These are phyloP conservation scores for Rhizopogon vulgaris DNA, from an alignment of 768 basidiomycete genomes.

Conservation along the genomic window DNA sequence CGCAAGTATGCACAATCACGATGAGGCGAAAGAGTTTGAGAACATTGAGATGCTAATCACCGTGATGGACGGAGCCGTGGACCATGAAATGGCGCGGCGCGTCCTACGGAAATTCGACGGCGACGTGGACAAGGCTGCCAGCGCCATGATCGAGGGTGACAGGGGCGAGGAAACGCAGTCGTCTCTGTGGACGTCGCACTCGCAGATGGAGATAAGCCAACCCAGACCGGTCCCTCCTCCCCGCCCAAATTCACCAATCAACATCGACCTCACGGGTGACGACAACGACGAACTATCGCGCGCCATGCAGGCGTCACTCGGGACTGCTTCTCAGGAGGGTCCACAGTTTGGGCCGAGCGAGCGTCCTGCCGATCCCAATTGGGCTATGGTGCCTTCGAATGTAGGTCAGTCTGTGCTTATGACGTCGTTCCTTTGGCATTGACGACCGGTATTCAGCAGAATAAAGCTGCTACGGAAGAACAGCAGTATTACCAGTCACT, in stretches of 20 bases:
- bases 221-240: slow-evolving; percentile 5
- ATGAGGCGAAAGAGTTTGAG: slow-evolving; percentile 23
- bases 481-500: slow-evolving; percentile 49
- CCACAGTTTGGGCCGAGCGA: slow-evolving; percentile 53
- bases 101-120: slow-evolving; percentile 57
- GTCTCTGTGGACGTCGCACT: slow-evolving; percentile 6
- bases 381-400: slow-evolving; percentile 67
- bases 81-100: slow-evolving; percentile 43
- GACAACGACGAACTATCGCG: slow-evolving; percentile 40
- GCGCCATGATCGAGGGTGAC: slow-evolving; percentile 49
- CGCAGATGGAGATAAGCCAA: slow-evolving; percentile 10
- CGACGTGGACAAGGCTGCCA: slow-evolving; percentile 49
- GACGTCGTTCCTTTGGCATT: slow-evolving; percentile 1
- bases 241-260: slow-evolving; percentile 23
- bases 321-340: slow-evolving; percentile 21
- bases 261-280: slow-evolving; percentile 58
- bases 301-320: slow-evolving; percentile 50
- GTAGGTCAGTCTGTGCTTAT: slow-evolving; percentile 29
- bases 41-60: slow-evolving; percentile 27
- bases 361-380: slow-evolving; percentile 56
- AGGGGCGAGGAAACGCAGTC: slow-evolving; percentile 28
- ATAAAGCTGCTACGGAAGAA: slow-evolving; percentile 30
- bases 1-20: slow-evolving; percentile 4
- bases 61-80: slow-evolving; percentile 35
- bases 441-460: slow-evolving; percentile 24